Evolutionary conservation across 108 stramenopile genomes (phyloP).

Genomic region (Aurantiochytrium sp.): DNA sequence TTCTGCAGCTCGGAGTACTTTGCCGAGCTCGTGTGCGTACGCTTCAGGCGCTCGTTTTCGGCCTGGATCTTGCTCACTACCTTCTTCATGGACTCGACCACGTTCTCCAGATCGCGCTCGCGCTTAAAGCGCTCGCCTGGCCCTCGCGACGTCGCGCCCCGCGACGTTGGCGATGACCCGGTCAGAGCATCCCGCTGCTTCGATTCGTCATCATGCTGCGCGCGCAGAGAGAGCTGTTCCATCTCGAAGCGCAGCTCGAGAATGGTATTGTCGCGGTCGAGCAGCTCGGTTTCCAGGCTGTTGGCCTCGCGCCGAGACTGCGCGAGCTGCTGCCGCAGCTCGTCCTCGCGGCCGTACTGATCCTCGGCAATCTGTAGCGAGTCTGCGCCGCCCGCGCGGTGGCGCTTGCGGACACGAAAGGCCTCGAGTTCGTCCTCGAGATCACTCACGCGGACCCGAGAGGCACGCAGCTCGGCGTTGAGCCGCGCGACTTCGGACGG

Average conservation of each 20-base stretch:
- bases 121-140: conserved; percentile 52
- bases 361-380: conserved; percentile 37
- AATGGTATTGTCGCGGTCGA: conserved; percentile 47
- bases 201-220: conserved; percentile 37
- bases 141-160: conserved; percentile 26
- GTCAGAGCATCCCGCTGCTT: conserved; percentile 30
- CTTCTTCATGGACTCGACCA: conserved; percentile 56
- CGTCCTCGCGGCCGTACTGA: conserved; percentile 36
- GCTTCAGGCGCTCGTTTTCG: conserved; percentile 27
- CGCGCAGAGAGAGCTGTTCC: conserved; percentile 41
- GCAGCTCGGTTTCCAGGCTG: conserved; percentile 36
- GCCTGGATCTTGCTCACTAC: conserved; percentile 38
- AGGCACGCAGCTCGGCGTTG: conserved; percentile 3
- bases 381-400: conserved; percentile 12
- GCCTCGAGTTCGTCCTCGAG: conserved; percentile 27
- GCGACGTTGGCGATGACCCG: background rate
- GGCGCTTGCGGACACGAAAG: background rate
- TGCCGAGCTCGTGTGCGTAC: background rate
- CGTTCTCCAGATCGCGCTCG: conserved; percentile 56
- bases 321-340: conserved; percentile 34
- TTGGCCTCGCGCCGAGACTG: background rate
- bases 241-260: conserved; percentile 57
- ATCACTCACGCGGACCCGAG: background rate
- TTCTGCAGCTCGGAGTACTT: background rate
- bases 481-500: background rate